These are phyloP conservation scores for Aspergillus funiculosus DNA, from an alignment of 495 filamentous ascomycete genomes.

Conservation along the genomic window DNA sequence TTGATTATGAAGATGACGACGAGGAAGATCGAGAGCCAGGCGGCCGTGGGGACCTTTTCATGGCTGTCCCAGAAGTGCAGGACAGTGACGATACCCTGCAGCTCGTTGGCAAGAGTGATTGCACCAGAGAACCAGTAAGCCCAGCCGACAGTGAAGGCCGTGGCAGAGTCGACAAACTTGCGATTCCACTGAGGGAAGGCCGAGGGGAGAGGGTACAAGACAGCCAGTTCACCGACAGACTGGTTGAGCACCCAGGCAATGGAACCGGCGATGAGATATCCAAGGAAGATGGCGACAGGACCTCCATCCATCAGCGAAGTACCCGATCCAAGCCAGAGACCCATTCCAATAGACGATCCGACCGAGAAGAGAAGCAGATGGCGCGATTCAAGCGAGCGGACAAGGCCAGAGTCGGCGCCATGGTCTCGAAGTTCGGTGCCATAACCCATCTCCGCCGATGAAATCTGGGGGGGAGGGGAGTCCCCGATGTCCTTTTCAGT, in stretches of 20 bases:
- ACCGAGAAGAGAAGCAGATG: slow-evolving; percentile 7
- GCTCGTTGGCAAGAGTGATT: slow-evolving; percentile 65
- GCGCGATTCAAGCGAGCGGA: background rate
- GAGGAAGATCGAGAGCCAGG: slow-evolving; percentile 66
- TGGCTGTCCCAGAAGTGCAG: slow-evolving; percentile 60
- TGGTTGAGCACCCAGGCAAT: slow-evolving; percentile 56
- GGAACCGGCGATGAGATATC: slow-evolving; percentile 62
- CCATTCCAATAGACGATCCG: slow-evolving; percentile 49
- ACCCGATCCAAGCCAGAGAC: slow-evolving; percentile 70
- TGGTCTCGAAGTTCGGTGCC: too few species aligned
- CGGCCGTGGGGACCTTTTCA: slow-evolving; percentile 40
- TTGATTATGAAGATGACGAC: slow-evolving; percentile 61
- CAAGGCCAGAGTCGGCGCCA: slow-evolving; percentile 1
- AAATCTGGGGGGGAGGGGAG: too few species aligned
- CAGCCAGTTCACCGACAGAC: slow-evolving; percentile 65
- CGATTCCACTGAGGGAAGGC: slow-evolving; percentile 69
- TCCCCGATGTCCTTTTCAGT: too few species aligned
- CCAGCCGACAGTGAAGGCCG: slow-evolving; percentile 64
- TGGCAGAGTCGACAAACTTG: slow-evolving; percentile 61
- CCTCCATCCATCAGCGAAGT: slow-evolving; percentile 60
- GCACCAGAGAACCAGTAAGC: slow-evolving; percentile 46
- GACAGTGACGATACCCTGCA: slow-evolving; percentile 65
- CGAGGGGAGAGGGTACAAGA: slow-evolving; percentile 65
- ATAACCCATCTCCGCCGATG: too few species aligned
- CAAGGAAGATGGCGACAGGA: slow-evolving; percentile 62